Conservation (phyloP, 495 filamentous ascomycete genomes). For the Hypoxylon fuscum region DNA sequence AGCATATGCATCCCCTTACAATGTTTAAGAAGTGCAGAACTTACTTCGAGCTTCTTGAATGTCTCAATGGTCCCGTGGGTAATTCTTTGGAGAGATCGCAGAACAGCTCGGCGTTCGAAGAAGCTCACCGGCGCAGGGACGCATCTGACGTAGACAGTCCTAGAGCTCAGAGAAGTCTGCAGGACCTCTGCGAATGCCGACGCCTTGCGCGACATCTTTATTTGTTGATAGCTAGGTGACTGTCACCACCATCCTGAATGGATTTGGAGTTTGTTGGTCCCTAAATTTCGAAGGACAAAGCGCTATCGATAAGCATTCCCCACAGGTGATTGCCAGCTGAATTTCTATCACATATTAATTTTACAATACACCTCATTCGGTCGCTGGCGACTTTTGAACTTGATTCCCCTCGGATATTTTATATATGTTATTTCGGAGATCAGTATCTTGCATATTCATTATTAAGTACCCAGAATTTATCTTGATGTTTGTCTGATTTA, state of each 20-base stretch:
- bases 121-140: slow-evolving; percentile 69
- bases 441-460: too few relatives aligned
- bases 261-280: neutral
- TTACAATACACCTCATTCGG: too few relatives aligned
- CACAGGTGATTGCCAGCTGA: neutral
- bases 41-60: slow-evolving; percentile 76
- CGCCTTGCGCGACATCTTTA: slow-evolving; percentile 27
- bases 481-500: too few relatives aligned
- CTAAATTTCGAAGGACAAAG: too few relatives aligned
- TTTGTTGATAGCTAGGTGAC: neutral
- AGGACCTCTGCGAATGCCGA: slow-evolving; percentile 39
- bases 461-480: too few relatives aligned
- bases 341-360: too few relatives aligned
- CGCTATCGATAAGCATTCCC: neutral
- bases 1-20: neutral
- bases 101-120: slow-evolving; percentile 75
- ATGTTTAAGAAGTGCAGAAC: slow-evolving; percentile 18
- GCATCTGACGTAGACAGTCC: slow-evolving; percentile 70
- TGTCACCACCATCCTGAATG: neutral
- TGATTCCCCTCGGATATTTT: too few relatives aligned
- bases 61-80: slow-evolving; percentile 76
- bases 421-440: too few relatives aligned
- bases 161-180: slow-evolving; percentile 34
- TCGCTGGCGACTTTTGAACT: too few relatives aligned
- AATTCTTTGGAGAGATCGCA: slow-evolving; percentile 70